A percentile compares a stretch with the other conserved stretches of the same genome.
Evolutionary conservation across 345 rosid species (phyloP).

Genomic region (Balakata baccata): DNA sequence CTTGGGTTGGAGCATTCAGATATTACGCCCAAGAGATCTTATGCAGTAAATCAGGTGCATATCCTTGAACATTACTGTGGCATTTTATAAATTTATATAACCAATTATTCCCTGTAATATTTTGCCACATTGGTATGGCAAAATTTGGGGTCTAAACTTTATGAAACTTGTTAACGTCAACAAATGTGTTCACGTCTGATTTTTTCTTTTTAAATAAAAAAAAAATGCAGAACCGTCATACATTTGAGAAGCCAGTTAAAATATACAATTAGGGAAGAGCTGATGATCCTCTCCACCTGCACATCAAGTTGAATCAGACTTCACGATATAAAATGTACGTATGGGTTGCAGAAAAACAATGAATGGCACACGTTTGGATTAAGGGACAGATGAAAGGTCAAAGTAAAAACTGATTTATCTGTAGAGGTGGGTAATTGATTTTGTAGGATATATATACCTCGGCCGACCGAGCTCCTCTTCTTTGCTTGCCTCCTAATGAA

Average conservation of each 20-base stretch:
- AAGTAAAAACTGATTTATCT: conserved; percentile 8
- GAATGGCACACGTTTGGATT: conserved; percentile 15
- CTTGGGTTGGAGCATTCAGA: conserved; percentile 94
- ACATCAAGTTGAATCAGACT: conserved; percentile 11
- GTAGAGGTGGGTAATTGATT: conserved; percentile 27
- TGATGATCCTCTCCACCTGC: conserved; percentile 21
- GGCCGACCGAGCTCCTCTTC: conserved; percentile 23
- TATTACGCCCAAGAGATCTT: conserved; percentile 69
- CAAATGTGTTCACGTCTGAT: background rate
- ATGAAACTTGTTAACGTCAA: too few relatives aligned
- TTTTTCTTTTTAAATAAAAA: background rate
- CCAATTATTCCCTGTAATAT: too few relatives aligned
- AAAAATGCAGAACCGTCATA: conserved; percentile 53
- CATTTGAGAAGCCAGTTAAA: conserved; percentile 55
- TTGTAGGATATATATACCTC: conserved; percentile 30
- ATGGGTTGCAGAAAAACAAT: background rate
- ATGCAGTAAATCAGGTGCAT: conserved; percentile 72
- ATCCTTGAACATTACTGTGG: background rate
- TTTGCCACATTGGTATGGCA: background rate
- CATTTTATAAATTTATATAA: too few relatives aligned
- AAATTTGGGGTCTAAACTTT: too few relatives aligned
- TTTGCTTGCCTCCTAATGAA: conserved; percentile 8
- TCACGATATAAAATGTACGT: conserved; percentile 14
- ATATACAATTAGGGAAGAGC: conserved; percentile 50
- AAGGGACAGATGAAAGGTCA: conserved; percentile 15